Conservation (phyloP, 2,329 filamentous ascomycete genomes). For the Aspergillus fumigatiaffinis region DNA sequence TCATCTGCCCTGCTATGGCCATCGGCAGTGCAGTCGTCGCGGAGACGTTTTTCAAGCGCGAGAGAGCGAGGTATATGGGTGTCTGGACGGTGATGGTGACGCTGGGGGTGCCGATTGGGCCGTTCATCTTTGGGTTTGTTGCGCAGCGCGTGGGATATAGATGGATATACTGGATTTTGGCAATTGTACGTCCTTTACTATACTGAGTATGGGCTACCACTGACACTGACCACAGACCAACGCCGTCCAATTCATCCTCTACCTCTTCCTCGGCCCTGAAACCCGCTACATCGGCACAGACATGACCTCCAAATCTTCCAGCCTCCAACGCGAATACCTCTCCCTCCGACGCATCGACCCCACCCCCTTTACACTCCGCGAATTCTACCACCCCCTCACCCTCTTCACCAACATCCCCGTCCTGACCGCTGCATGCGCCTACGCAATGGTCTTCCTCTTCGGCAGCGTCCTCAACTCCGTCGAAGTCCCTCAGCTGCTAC, state of each 20-base stretch:
- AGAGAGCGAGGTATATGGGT: slow-evolving; percentile 54
- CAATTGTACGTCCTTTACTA: slow-evolving; percentile 43
- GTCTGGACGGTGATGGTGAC: slow-evolving; percentile 54
- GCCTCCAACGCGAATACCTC: slow-evolving; percentile 45
- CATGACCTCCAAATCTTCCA: slow-evolving; percentile 18
- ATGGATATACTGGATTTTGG: slow-evolving; percentile 59
- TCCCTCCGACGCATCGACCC: slow-evolving; percentile 51
- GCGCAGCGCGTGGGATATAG: slow-evolving; percentile 51
- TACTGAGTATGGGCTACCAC: background rate
- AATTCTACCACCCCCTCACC: slow-evolving; percentile 52
- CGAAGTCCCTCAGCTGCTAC: slow-evolving; percentile 58
- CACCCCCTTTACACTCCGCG: slow-evolving; percentile 44
- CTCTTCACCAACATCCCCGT: slow-evolving; percentile 47
- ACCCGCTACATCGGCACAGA: slow-evolving; percentile 47
- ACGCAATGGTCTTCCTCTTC: slow-evolving; percentile 58
- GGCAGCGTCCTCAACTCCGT: slow-evolving; percentile 53
- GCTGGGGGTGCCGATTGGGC: slow-evolving; percentile 43
- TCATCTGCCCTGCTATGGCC: slow-evolving; percentile 51
- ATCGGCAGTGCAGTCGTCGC: slow-evolving; percentile 57
- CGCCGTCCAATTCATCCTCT: slow-evolving; percentile 53
- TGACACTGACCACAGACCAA: slow-evolving; percentile 44
- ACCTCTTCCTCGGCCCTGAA: slow-evolving; percentile 54
- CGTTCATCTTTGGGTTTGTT: slow-evolving; percentile 43
- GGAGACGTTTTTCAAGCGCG: slow-evolving; percentile 55
- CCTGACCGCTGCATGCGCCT: slow-evolving; percentile 51